Base-by-base conservation (phyloP, 2,329 filamentous ascomycete genomes). In the Fonsecaea pedrosoi region DNA sequence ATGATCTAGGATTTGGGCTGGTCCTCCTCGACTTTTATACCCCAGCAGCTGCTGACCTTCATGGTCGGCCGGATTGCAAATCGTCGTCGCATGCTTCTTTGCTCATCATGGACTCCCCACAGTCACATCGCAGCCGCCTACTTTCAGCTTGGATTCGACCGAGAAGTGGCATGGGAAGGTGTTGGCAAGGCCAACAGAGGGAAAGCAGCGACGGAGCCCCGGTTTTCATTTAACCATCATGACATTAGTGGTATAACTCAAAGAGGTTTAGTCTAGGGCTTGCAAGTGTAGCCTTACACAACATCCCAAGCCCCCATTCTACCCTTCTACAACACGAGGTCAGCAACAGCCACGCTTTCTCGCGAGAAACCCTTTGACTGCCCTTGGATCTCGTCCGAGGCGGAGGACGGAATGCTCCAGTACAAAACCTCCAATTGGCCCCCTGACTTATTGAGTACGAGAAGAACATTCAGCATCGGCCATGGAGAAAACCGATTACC, bases 161-260 rank as follows among this genome's bases (percentile, higher is more conserved):
- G 45, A 50, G n/a, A n/a, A 18, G 18, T 30, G 6, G 3, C 10
- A 15, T 12, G 12, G 30, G 1, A 55, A n/a, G n/a, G 53, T n/a
- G 54, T 10, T 37, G 15, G 6, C 13, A 13, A 55, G 32, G 35
- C 18, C 9, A 32, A 25, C 15, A 55, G n/a, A 21, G 40, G 40
- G 18, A 18, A 45, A 45, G n/a, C 9, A 50, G 18, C 25, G 21
- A 13, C 45, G 4, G 1, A 12, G 18, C 25, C 8, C 1, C 10
- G 18, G 15, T 50, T 30, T 50, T 25, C 2, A 21, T 9, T 50
- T 13, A 50, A 10, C 13, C 25, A 30, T 21, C 45, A 55, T 37
- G 54, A 35, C 40, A 55, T 25, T 35, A 55, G 54, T 35, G 54
- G 54, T 55, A 55, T 55, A 38, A 34, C 54, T 30, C 54, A 55